These are phyloP conservation scores for Monascus purpureus DNA, from an alignment of 495 filamentous ascomycete genomes.

Conservation along the genomic window DNA sequence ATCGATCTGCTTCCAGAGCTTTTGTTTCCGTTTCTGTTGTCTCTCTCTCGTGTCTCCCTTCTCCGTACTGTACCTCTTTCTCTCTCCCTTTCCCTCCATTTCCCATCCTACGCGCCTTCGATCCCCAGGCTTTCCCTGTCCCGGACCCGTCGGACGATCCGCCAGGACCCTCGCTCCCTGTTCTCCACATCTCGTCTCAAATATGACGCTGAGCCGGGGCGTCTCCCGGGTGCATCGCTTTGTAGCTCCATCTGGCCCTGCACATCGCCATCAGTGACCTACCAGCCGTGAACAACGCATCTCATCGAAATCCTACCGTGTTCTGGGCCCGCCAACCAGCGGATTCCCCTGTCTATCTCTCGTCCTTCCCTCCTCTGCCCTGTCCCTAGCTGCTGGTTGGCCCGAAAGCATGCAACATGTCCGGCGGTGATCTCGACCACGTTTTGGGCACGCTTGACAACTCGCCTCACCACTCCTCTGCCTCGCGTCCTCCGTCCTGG, in stretches of 20 bases:
- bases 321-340: too few species aligned
- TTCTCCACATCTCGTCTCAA: too few species aligned
- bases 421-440: slow-evolving; percentile 31
- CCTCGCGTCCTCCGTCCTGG: slow-evolving; percentile 24
- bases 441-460: slow-evolving; percentile 23
- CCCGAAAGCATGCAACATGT: slow-evolving; percentile 34
- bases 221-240: slow-evolving; percentile 27
- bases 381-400: slow-evolving; percentile 6
- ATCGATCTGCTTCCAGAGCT: too few species aligned
- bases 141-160: too few species aligned
- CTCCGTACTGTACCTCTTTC: too few species aligned
- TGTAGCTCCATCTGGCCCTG: slow-evolving; percentile 27
- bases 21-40: too few species aligned
- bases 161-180: too few species aligned
- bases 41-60: too few species aligned
- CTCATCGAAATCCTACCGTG: slow-evolving; percentile 7
- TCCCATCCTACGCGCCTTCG: too few species aligned
- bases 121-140: too few species aligned
- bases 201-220: slow-evolving; percentile 28
- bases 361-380: slow-evolving; percentile 5
- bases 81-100: too few species aligned
- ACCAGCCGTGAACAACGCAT: slow-evolving; percentile 34
- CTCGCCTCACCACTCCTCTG: slow-evolving; percentile 14
- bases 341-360: neutral
- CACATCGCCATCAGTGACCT: slow-evolving; percentile 24